Base-by-base conservation (phyloP, 768 basidiomycete genomes). In the Boletus pseudopeckii region DNA sequence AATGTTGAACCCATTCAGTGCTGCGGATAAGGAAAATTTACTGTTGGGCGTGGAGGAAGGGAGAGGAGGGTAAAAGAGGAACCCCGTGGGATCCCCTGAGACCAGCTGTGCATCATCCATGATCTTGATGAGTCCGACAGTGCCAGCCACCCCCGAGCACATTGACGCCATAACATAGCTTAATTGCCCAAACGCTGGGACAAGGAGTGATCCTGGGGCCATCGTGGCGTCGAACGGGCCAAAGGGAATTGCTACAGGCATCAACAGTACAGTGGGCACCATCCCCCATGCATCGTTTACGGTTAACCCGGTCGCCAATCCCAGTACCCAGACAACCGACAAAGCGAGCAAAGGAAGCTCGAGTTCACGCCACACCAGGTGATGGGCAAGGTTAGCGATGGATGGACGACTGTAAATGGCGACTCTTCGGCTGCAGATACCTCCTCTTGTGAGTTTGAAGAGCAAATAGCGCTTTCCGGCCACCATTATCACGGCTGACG, bases 291-390 rank as follows among this genome's bases (percentile, higher is more conserved):
- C 33, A 20, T 48, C 41, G 28, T 53, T 48, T 1, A 48, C 44
- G 4, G 50, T 55, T 9, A 52, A 39, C 37, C 55, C 46, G 6
- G 54, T 52, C 14, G 28, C 42, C 32, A 39, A 26, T 22, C 40
- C 50, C 45, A 45, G 18, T 1, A 8, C 30, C 52, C 55, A 50
- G 30, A 55, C 44, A 1, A 33, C 45, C 20, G 14, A 32, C 10
- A 58, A 37, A 11, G 26, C 55, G 11, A 58, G 28, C 38, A 55
- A 36, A 1, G 49, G 37, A 2, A 45, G 30, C 18, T 58, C 54
- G 4, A 51, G n/a, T 18, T 43, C 49, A 20, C 28, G 32, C 11
- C 18, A 20, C 5, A 38, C 26, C 26, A 37, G 17, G 22, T 40
- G 30, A 32, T 32, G 30, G 30, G 30, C 4, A 11, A 32, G 9